Base-by-base conservation (phyloP, 306 rosid genomes). In the Vigna nakashimae region DNA sequence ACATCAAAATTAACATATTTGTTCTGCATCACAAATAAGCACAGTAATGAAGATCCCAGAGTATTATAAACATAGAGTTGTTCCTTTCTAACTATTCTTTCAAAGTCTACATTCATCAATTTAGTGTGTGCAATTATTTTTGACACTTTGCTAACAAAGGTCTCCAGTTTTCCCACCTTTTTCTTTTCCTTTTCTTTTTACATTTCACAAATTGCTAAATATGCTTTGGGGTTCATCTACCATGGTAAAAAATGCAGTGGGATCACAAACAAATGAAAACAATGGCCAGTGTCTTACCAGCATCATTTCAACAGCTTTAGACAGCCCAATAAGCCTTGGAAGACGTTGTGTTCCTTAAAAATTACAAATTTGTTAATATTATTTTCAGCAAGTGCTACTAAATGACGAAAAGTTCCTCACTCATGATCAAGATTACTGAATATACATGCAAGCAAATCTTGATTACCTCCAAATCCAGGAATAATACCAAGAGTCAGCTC, bases 381-480 rank as follows among this genome's bases (percentile, higher is more conserved):
- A 9, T 42, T 42, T 60, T 85, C 72, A 79, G 78, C 18, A 17
- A 69, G 28, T 18, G 26, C 49, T 49, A 40, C 53, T 28, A 63
- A 59, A 42, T 55, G n/a, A 66, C 28, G 28, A 64, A 85, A 43
- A 32, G 10, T 65, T 45, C 65, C 40, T 24, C 38, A 60, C 40
- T 73, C 49, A 74, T 68, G 69, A 65, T 20, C 51, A 38, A 75
- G 40, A 66, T 24, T 42, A 65, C 42, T 16, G 62, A 68, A 58
- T 15, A 80, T 60, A 75, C 15, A 36, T 18, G 50, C 60, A 50
- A 42, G 69, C 30, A 79, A 79, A 77, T 45, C 45, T 55, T 65
- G 75, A 73, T 69, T 79, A 96, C 99, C 99, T 90, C 99, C 99
- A 77, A 92, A 91, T 53, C 99, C 99, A 2, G 99, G 99, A 80